Conservation (phyloP, 2,329 filamentous ascomycete genomes). For the Dissoconium aciculare region DNA sequence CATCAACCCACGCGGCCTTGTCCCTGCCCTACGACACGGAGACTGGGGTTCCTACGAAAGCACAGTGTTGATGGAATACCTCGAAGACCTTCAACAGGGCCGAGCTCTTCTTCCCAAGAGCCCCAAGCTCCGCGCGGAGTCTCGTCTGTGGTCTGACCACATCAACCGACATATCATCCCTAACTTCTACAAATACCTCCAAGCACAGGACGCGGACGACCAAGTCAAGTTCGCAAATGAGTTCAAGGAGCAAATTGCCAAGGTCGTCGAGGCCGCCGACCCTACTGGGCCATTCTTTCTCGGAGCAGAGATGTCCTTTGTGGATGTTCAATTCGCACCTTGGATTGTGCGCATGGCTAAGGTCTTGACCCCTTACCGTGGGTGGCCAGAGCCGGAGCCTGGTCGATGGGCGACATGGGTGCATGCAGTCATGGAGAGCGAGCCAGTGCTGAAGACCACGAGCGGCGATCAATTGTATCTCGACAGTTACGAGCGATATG, state of each 20-base stretch:
- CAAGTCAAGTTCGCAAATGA: slow-evolving; percentile 45
- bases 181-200: slow-evolving; percentile 58
- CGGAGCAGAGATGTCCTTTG: slow-evolving; percentile 43
- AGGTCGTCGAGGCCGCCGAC: slow-evolving; percentile 43
- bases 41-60: slow-evolving; percentile 76
- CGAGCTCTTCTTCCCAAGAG: slow-evolving; percentile 49
- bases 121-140: slow-evolving; percentile 55
- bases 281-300: slow-evolving; percentile 54
- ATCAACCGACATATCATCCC: slow-evolving; percentile 66
- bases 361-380: slow-evolving; percentile 48
- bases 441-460: slow-evolving; percentile 50
- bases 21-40: slow-evolving; percentile 62
- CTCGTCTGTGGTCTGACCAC: slow-evolving; percentile 67
- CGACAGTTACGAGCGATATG: slow-evolving; percentile 51
- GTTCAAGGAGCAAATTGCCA: slow-evolving; percentile 51
- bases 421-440: slow-evolving; percentile 50
- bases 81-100: slow-evolving; percentile 56
- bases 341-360: slow-evolving; percentile 57
- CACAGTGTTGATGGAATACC: slow-evolving; percentile 70
- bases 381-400: slow-evolving; percentile 49
- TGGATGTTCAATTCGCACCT: slow-evolving; percentile 62
- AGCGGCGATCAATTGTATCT: slow-evolving; percentile 51
- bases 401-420: slow-evolving; percentile 57
- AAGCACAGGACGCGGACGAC: slow-evolving; percentile 44
- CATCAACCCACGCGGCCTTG: slow-evolving; percentile 59